These are phyloP conservation scores for Calonectria leucothoes DNA, from an alignment of 2,329 filamentous ascomycete genomes.

Conservation along the genomic window DNA sequence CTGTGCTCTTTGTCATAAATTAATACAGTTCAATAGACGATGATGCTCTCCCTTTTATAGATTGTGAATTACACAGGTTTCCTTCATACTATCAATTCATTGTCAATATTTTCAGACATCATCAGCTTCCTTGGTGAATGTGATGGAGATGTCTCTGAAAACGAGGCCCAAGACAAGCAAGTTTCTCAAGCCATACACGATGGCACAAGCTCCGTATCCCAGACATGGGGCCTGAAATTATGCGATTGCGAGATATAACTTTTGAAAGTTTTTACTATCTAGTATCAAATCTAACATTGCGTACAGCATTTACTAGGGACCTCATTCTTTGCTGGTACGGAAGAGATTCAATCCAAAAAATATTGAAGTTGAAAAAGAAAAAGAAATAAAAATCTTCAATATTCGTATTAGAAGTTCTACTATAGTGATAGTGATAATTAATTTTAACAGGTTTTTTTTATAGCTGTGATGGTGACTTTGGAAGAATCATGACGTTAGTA, in stretches of 20 bases:
- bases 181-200: not conserved
- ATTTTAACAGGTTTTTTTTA: not conserved
- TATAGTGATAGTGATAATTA: not conserved
- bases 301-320: not conserved
- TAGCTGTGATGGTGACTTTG: not conserved
- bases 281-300: not conserved
- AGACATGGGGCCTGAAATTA: not conserved
- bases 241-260: too few species aligned
- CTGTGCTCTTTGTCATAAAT: not conserved
- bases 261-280: too few species aligned
- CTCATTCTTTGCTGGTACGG: too few species aligned
- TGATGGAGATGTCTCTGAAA: not conserved
- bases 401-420: not conserved
- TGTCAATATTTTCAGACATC: not conserved
- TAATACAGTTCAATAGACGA: not conserved
- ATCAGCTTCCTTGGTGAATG: not conserved
- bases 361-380: too few species aligned
- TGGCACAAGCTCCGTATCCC: not conserved
- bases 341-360: too few species aligned
- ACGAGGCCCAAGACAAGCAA: not conserved
- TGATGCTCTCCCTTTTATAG: not conserved
- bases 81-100: not conserved
- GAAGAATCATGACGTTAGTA: not conserved
- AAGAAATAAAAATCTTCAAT: not conserved
- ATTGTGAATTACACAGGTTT: not conserved